A percentile compares a stretch with the other conserved stretches of the same genome.
These are phyloP conservation scores for Cadophora malorum DNA, from an alignment of 2,329 filamentous ascomycete species.

Conservation along the genomic window DNA sequence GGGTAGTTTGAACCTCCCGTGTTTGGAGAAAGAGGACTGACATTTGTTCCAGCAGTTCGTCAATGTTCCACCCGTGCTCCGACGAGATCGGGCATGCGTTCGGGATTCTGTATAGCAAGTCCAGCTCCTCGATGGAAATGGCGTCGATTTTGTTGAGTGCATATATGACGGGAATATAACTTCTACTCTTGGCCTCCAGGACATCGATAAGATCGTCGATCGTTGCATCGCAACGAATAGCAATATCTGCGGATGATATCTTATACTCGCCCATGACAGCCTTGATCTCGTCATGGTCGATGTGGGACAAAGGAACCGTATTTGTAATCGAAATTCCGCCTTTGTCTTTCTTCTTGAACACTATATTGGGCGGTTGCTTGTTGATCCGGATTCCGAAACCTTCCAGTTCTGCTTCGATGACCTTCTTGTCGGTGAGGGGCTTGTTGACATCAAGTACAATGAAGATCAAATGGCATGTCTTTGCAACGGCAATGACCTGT, in stretches of 20 bases:
- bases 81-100: slow-evolving; percentile 97
- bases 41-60: slow-evolving; percentile 97
- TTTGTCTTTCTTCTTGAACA: slow-evolving; percentile 99
- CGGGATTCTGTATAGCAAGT: slow-evolving; percentile 94
- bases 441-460: slow-evolving; percentile 99
- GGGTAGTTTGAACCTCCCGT: slow-evolving; percentile 10
- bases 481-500: slow-evolving; percentile 98
- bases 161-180: slow-evolving; percentile 99
- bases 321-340: slow-evolving; percentile 96
- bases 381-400: slow-evolving; percentile 98
- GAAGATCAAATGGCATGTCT: slow-evolving; percentile 98
- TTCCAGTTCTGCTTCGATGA: slow-evolving; percentile 94
- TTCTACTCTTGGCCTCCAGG: slow-evolving; percentile 90
- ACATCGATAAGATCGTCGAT: slow-evolving; percentile 97
- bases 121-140: slow-evolving; percentile 96
- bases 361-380: slow-evolving; percentile 95
- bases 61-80: slow-evolving; percentile 97
- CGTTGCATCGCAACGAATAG: slow-evolving; percentile 96
- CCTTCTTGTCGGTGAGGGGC: slow-evolving; percentile 92
- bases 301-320: slow-evolving; percentile 89
- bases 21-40: slow-evolving; percentile 46
- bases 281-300: slow-evolving; percentile 95
- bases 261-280: slow-evolving; percentile 97
- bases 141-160: slow-evolving; percentile 99
- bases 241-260: slow-evolving; percentile 95